Conservation (phyloP, 108 stramenopile species). For the Bacterosira constricta region DNA sequence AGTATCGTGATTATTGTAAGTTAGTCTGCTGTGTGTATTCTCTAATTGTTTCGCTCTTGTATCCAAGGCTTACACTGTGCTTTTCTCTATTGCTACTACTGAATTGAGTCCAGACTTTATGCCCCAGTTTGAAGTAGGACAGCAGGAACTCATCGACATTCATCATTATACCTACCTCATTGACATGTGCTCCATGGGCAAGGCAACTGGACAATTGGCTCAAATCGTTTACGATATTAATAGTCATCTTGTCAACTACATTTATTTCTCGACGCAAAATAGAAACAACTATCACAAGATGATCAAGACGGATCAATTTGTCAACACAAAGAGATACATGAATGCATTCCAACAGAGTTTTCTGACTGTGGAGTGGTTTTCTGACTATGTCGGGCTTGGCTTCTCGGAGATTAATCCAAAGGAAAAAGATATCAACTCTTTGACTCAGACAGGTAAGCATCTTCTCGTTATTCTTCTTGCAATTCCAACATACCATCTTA, state of each 20-base stretch:
- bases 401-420: slow-evolving; percentile 57
- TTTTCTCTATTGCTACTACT: background rate
- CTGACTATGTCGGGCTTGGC: slow-evolving; percentile 47
- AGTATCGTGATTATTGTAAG: slow-evolving; percentile 58
- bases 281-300: slow-evolving; percentile 54
- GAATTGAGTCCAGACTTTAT: slow-evolving; percentile 39
- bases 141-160: slow-evolving; percentile 55
- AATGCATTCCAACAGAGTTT: slow-evolving; percentile 39
- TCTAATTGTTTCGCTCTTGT: background rate
- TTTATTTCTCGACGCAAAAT: slow-evolving; percentile 49
- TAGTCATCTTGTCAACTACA: slow-evolving; percentile 32
- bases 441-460: slow-evolving; percentile 46
- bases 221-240: slow-evolving; percentile 43
- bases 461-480: no score
- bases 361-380: slow-evolving; percentile 47
- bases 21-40: background rate
- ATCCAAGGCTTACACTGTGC: background rate
- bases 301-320: slow-evolving; percentile 33
- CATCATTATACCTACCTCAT: slow-evolving; percentile 58
- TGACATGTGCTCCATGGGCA: slow-evolving; percentile 50
- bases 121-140: slow-evolving; percentile 60
- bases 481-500: no score
- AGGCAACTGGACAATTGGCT: slow-evolving; percentile 21
- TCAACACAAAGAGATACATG: slow-evolving; percentile 36
- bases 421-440: slow-evolving; percentile 57